Conservation (phyloP, 192 early-diverging fungal genomes). For the Mortierella alpina region DNA sequence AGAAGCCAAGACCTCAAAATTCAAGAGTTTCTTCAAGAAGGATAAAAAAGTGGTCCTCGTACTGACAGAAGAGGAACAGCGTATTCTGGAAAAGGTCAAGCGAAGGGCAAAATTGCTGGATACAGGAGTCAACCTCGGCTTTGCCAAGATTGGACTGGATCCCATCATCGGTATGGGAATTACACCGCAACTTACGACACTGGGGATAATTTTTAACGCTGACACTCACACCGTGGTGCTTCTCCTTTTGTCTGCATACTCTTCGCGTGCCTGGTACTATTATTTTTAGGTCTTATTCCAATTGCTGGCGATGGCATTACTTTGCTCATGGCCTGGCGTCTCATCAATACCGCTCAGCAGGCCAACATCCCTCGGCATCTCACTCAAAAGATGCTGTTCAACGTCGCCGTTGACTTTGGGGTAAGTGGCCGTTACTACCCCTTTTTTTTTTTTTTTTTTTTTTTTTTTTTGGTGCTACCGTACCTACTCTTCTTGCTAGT, state of each 20-base stretch:
- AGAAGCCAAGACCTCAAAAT: not conserved
- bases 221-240: not conserved
- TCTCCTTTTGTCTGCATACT: not conserved
- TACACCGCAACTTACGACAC: not conserved
- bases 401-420: slow-evolving; percentile 62
- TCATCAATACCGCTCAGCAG: slow-evolving; percentile 54
- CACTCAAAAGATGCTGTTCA: slow-evolving; percentile 56
- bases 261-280: not conserved
- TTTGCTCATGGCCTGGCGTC: slow-evolving; percentile 46
- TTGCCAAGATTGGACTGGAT: slow-evolving; percentile 59
- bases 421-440: slow-evolving; percentile 38
- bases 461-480: not conserved
- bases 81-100: slow-evolving; percentile 57
- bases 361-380: slow-evolving; percentile 58
- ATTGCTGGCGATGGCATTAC: slow-evolving; percentile 60
- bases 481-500: no score
- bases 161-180: slow-evolving; percentile 56
- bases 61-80: slow-evolving; percentile 26
- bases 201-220: not conserved
- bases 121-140: slow-evolving; percentile 55
- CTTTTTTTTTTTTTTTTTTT: not conserved
- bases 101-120: slow-evolving; percentile 57
- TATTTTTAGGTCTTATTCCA: slow-evolving; percentile 60
- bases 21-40: slow-evolving; percentile 35
- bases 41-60: slow-evolving; percentile 21